A percentile compares a stretch with the other conserved stretches of the same genome.
Evolutionary conservation across 1,139 yeast species (phyloP).

Genomic region (Yamadazyma sp.): DNA sequence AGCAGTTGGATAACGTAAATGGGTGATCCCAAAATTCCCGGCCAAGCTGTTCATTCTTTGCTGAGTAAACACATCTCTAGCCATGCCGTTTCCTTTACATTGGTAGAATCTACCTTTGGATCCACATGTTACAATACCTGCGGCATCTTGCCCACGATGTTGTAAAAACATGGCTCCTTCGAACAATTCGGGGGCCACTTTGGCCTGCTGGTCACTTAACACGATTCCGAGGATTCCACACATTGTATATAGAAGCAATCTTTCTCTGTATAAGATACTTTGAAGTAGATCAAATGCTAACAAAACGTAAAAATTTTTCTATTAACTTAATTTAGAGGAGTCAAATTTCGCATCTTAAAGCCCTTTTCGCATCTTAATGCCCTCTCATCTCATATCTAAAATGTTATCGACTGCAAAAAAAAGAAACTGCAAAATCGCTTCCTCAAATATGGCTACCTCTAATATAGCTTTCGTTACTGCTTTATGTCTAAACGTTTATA

Average conservation of each 20-base stretch:
- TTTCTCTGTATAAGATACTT: neutral
- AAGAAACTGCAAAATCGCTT: neutral
- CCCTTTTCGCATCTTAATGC: no score
- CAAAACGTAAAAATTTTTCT: neutral
- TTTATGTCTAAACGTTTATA: neutral
- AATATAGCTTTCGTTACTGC: neutral
- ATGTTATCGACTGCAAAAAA: neutral
- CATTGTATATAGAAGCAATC: conserved; percentile 42
- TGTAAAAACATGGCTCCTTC: conserved; percentile 94
- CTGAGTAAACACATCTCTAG: conserved; percentile 92
- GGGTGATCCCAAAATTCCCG: conserved; percentile 96
- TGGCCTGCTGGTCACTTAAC: conserved; percentile 68
- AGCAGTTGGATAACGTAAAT: conserved; percentile 95
- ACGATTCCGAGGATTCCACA: conserved; percentile 94
- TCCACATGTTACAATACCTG: conserved; percentile 98
- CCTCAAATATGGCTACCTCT: no score
- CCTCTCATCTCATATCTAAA: neutral
- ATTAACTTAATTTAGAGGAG: conserved; percentile 3
- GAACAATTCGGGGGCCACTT: conserved; percentile 84
- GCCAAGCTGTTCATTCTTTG: conserved; percentile 72
- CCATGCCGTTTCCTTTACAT: conserved; percentile 99
- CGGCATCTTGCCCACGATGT: conserved; percentile 99
- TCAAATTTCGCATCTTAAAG: conserved; percentile 4
- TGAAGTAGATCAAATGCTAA: neutral
- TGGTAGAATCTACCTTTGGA: conserved; percentile 90